These are phyloP conservation scores for Amphirosellinia nigrospora DNA, from an alignment of 495 filamentous ascomycete species.

Conservation along the genomic window DNA sequence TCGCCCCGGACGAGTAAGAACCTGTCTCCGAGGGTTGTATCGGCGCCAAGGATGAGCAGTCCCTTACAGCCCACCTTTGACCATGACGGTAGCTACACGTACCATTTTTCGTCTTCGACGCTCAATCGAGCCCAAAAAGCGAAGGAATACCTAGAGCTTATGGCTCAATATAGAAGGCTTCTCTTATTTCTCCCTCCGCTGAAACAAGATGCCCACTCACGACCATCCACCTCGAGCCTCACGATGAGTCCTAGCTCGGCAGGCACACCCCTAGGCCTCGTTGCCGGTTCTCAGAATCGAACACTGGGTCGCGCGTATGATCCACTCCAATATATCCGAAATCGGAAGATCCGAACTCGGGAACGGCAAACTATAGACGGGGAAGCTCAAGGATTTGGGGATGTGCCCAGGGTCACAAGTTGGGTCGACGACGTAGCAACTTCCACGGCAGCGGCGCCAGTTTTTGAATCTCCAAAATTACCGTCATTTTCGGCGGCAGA, in stretches of 20 bases:
- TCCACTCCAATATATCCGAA: slow-evolving; percentile 85
- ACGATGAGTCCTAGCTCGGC: slow-evolving; percentile 38
- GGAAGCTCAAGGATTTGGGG: slow-evolving; percentile 76
- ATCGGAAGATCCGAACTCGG: slow-evolving; percentile 77
- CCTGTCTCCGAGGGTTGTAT: slow-evolving; percentile 39
- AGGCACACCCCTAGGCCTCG: slow-evolving; percentile 21
- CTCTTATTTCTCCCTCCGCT: slow-evolving; percentile 77
- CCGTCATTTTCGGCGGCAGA: slow-evolving; percentile 60
- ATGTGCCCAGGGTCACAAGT: slow-evolving; percentile 67
- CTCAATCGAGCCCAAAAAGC: slow-evolving; percentile 79
- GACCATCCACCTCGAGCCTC: slow-evolving; percentile 38
- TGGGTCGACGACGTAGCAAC: slow-evolving; percentile 77
- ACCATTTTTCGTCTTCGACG: slow-evolving; percentile 78
- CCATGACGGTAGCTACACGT: slow-evolving; percentile 51
- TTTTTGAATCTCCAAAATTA: slow-evolving; percentile 40
- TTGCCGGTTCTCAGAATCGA: slow-evolving; percentile 26
- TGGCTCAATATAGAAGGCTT: slow-evolving; percentile 78
- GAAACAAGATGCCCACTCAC: slow-evolving; percentile 48
- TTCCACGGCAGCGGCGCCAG: slow-evolving; percentile 41
- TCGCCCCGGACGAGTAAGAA: slow-evolving; percentile 60
- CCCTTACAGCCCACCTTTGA: slow-evolving; percentile 55
- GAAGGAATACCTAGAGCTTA: slow-evolving; percentile 76
- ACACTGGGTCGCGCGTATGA: slow-evolving; percentile 72
- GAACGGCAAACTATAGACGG: slow-evolving; percentile 73
- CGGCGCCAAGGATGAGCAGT: slow-evolving; percentile 43